A percentile compares a stretch with the other conserved stretches of the same genome.
Conservation (phyloP, 352 stramenopile species). For the Globisporangium recalcitrans region DNA sequence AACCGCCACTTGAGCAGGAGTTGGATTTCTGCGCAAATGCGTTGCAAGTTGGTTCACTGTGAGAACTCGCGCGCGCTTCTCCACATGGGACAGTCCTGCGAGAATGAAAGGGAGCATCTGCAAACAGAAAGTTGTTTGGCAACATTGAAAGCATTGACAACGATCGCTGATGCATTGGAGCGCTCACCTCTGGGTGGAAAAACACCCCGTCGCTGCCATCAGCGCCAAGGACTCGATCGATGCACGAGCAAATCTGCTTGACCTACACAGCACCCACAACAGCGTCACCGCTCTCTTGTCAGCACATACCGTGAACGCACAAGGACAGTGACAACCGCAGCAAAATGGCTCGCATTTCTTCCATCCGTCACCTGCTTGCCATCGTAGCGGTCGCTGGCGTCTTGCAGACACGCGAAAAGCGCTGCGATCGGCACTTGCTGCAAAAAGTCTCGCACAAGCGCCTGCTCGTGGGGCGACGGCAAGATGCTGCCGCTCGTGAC, state of each 20-base stretch:
- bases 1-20: conserved; percentile 35
- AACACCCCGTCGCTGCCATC: conserved; percentile 54
- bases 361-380: conserved; percentile 40
- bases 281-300: neutral
- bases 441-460: conserved; percentile 60
- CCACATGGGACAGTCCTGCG: conserved; percentile 56
- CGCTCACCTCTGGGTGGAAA: conserved; percentile 56
- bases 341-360: neutral
- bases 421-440: conserved; percentile 51
- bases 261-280: conserved; percentile 29
- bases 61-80: conserved; percentile 52
- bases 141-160: neutral
- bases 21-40: conserved; percentile 52
- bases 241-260: conserved; percentile 62
- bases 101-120: conserved; percentile 74
- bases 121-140: neutral
- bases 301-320: neutral
- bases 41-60: conserved; percentile 69
- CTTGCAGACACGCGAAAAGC: conserved; percentile 74
- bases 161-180: neutral
- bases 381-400: conserved; percentile 60
- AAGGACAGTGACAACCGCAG: neutral
- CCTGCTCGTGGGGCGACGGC: conserved; percentile 34
- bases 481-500: conserved; percentile 44
- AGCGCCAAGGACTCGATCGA: conserved; percentile 66